Percentiles rank a stretch among this genome's conserved stretches.
Evolutionary conservation across 2,329 filamentous ascomycete genomes (phyloP).

Genomic region (Metarhizium rileyi): DNA sequence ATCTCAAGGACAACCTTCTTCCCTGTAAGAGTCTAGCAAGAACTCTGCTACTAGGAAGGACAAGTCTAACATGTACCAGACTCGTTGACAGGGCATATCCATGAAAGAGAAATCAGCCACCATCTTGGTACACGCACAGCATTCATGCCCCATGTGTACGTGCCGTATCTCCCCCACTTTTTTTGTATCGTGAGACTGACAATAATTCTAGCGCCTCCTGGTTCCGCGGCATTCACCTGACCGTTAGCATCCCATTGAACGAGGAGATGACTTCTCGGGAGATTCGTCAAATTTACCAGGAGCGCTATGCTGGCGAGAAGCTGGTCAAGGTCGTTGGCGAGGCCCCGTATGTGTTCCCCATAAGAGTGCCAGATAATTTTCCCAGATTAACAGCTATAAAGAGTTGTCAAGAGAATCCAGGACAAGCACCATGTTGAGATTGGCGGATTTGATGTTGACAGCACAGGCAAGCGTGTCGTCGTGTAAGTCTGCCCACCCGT

Average conservation of each 20-base stretch:
- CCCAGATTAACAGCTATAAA: too few relatives aligned
- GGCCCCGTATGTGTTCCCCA: conserved; percentile 40
- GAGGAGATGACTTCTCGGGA: conserved; percentile 83
- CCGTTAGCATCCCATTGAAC: conserved; percentile 80
- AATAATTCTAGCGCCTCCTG: not conserved
- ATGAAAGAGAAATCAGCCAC: conserved; percentile 79
- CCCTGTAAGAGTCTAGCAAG: not conserved
- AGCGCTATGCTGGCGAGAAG: conserved; percentile 91
- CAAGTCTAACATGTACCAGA: conserved; percentile 44
- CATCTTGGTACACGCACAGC: conserved; percentile 68
- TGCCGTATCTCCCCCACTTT: not conserved
- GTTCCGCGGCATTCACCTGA: conserved; percentile 71
- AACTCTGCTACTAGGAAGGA: not conserved
- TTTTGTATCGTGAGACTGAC: not conserved
- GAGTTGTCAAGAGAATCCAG: conserved; percentile 69
- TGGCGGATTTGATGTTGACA: conserved; percentile 87
- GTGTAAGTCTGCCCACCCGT: conserved; percentile 28
- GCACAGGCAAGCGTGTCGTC: conserved; percentile 79
- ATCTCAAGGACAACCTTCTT: conserved; percentile 79
- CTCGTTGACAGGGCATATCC: conserved; percentile 71
- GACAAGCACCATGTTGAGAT: conserved; percentile 86
- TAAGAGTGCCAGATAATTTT: too few relatives aligned
- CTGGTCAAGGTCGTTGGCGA: conserved; percentile 90
- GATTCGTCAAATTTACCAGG: conserved; percentile 89
- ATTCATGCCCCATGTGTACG: conserved; percentile 87